Conservation (phyloP, 345 rosid genomes). For the Triadica sebifera region DNA sequence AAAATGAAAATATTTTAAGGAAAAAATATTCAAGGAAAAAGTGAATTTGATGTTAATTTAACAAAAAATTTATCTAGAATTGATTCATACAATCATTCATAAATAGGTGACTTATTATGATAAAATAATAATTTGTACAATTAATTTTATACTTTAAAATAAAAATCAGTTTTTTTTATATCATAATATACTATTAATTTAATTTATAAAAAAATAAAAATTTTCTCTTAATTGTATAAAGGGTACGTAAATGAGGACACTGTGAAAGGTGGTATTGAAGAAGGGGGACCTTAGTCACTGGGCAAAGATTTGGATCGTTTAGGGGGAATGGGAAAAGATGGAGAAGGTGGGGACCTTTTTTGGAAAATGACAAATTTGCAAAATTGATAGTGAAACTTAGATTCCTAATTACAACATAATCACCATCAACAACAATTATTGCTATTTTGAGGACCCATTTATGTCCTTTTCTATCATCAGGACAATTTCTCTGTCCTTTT, state of each 20-base stretch:
- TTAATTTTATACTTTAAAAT: too few relatives aligned
- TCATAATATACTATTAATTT: too few relatives aligned
- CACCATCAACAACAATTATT: conserved; percentile 33
- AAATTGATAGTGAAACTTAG: conserved; percentile 22
- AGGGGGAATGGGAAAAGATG: neutral
- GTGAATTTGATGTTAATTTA: too few relatives aligned
- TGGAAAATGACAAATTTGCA: neutral
- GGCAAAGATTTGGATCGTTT: conserved; percentile 6
- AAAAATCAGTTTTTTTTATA: too few relatives aligned
- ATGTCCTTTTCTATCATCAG: conserved; percentile 3
- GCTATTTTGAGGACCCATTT: conserved; percentile 30
- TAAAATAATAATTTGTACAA: too few relatives aligned
- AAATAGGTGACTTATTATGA: too few relatives aligned
- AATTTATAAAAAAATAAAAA: too few relatives aligned
- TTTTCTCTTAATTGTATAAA: too few relatives aligned
- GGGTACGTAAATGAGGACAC: too few relatives aligned
- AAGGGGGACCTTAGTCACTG: neutral
- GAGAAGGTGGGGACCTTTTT: conserved; percentile 12
- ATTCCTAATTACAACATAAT: conserved; percentile 22
- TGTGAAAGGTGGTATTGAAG: too few relatives aligned
- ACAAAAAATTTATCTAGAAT: too few relatives aligned
- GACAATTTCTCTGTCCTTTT: conserved; percentile 22
- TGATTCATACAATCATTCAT: too few relatives aligned
- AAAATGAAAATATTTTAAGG: neutral
- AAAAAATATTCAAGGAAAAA: conserved; percentile 12